Percentiles rank a stretch among this genome's conserved stretches.
phyloP scores from a whole-genome alignment of 306 rosid species.

The Trifolium dubium region DNA sequence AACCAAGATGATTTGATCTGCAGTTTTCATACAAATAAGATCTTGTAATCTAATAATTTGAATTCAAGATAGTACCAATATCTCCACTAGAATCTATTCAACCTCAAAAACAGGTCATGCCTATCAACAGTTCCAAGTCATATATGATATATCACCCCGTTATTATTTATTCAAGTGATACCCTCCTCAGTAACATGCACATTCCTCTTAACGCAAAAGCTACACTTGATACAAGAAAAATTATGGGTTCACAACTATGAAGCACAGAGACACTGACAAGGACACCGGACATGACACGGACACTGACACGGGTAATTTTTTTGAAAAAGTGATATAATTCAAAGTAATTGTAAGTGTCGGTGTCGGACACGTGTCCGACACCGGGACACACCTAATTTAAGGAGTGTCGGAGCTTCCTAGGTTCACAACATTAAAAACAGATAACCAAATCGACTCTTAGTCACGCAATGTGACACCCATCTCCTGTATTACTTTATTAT shows the following conservation, averaged over 20 bases:
- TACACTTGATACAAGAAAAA: constrained; percentile 25
- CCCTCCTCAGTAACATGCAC: not conserved
- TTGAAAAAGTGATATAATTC: too few species aligned
- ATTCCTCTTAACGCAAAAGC: constrained; percentile 25
- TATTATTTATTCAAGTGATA: constrained; percentile 1
- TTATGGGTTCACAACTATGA: not conserved
- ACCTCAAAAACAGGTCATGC: constrained; percentile 14
- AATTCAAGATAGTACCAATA: constrained; percentile 2
- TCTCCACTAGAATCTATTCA: not conserved
- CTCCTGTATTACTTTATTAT: not conserved
- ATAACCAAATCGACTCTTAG: not conserved
- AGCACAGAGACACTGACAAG: too few species aligned
- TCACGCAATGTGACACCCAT: not conserved
- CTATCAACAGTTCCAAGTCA: not conserved
- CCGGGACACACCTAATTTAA: too few species aligned
- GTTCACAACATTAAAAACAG: not conserved
- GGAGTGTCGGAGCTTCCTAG: too few species aligned
- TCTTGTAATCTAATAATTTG: constrained; percentile 14
- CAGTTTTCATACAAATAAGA: not conserved
- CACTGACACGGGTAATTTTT: too few species aligned
- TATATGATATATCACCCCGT: too few species aligned
- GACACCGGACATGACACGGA: too few species aligned
- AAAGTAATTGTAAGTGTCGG: too few species aligned
- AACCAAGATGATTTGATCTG: not conserved
- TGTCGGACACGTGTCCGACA: too few species aligned